Base-by-base conservation (phyloP, 768 basidiomycete genomes). In the Tulasnella sp. region DNA sequence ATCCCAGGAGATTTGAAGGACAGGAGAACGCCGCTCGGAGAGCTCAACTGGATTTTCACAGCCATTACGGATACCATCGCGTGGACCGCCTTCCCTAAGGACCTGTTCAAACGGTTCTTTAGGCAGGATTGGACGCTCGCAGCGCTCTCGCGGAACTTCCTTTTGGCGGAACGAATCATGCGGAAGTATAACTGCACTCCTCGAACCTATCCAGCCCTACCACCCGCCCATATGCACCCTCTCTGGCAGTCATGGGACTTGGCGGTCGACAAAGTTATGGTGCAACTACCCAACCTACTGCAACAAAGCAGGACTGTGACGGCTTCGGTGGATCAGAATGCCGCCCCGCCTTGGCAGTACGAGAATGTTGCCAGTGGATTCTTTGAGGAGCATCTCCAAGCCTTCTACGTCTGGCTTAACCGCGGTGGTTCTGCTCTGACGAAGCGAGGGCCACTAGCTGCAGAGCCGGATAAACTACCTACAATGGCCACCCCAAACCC, bases 41-140 rank as follows among this genome's bases (percentile, higher is more conserved):
- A 99, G 84, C 88, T 99, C n/a, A 97, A 97, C 82, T 99, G 97
- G 97, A 99, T 99, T 78, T 99, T 99, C 84, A 99, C 96, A 0
- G 95, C 97, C 40, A 93, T 99, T 75, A 99, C 97, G 19, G 97
- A 99, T 83, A 99, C 97, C 11, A 99, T 99, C 78, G 97, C 97
- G 8, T 99, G 97, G 97, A 96, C 96, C 17, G 93, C 94, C 2
- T 97, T 99, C 82, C 92, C 96, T 49, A 89, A 91, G 67, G 96
- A 97, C 45, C 88, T 94, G 3, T 99, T 99, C 83, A 96, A 95
- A 22, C 89, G 94, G 42, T 84, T 99, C 34, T 99, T 98, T 83
- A 88, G 97, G 64, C 97, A 96, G 74, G 97, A 99, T 81, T 89
- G 99, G 73, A 88, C 98, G 58, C 94, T 99, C 72, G 96, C 97